Conservation (phyloP, 169 alveolate genomes). For the Theileria orientalis region DNA sequence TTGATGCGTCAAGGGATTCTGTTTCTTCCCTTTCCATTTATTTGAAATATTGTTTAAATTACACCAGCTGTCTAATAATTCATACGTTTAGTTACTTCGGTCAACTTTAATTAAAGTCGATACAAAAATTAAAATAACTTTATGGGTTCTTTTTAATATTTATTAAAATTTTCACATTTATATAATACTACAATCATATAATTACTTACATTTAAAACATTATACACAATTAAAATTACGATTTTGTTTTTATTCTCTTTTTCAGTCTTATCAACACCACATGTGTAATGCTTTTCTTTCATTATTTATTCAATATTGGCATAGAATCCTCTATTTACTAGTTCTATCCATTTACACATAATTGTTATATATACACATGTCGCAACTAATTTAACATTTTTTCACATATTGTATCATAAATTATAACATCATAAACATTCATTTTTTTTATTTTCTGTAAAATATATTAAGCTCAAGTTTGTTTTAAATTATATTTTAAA, state of each 20-base stretch:
- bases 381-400: background rate
- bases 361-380: background rate
- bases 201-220: background rate
- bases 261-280: background rate
- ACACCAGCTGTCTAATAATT: background rate
- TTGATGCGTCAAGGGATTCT: background rate
- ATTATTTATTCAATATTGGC: no score
- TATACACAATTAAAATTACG: background rate
- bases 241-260: background rate
- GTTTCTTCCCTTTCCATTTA: slow-evolving; percentile 5
- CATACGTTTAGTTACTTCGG: no score
- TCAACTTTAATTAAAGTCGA: no score
- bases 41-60: background rate
- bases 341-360: background rate
- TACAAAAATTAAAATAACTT: no score
- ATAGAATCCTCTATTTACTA: background rate
- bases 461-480: no score
- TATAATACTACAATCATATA: no score
- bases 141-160: no score
- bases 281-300: background rate
- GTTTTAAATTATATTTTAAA: no score
- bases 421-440: background rate
- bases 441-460: background rate
- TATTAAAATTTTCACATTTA: no score
- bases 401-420: background rate